phyloP scores from a whole-genome alignment of 176 grass and related monocot species.

The Microstegium vimineum region DNA sequence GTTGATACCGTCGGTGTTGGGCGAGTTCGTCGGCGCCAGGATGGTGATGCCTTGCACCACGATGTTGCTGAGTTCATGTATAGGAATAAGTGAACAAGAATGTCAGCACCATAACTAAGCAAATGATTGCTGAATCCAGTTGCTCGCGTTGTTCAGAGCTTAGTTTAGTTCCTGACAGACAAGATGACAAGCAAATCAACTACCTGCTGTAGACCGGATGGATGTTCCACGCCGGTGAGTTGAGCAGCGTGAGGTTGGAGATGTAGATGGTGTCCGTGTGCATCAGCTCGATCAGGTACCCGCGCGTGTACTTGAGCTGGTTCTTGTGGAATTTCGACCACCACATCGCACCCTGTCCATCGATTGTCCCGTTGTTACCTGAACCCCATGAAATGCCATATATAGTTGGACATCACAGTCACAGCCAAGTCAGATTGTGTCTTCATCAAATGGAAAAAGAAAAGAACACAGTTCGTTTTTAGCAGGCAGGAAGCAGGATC shows the following conservation, averaged over 20 bases:
- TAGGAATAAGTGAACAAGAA: neutral
- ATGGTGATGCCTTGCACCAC: slow-evolving; percentile 71
- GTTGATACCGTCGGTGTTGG: slow-evolving; percentile 97
- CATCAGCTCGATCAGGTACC: slow-evolving; percentile 83
- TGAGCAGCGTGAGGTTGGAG: slow-evolving; percentile 79
- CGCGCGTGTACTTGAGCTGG: slow-evolving; percentile 85
- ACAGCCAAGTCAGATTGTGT: neutral
- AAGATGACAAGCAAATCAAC: neutral
- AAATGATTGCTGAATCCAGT: neutral
- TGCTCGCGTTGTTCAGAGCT: neutral
- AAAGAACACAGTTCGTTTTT: no score
- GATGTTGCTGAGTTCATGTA: slow-evolving; percentile 38
- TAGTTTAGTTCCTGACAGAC: neutral
- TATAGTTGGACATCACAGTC: neutral
- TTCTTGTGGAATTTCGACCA: slow-evolving; percentile 83
- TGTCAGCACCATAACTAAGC: neutral
- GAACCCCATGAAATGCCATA: neutral
- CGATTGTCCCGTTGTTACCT: slow-evolving; percentile 82
- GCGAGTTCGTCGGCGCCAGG: slow-evolving; percentile 65
- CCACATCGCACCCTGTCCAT: slow-evolving; percentile 79
- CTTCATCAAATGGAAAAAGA: no score
- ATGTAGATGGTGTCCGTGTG: slow-evolving; percentile 60
- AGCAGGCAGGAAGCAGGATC: no score
- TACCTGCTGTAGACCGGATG: slow-evolving; percentile 79
- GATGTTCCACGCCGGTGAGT: slow-evolving; percentile 93